These are phyloP conservation scores for Daldinia eschscholtzii DNA, from an alignment of 2,329 filamentous ascomycete genomes.

Conservation along the genomic window DNA sequence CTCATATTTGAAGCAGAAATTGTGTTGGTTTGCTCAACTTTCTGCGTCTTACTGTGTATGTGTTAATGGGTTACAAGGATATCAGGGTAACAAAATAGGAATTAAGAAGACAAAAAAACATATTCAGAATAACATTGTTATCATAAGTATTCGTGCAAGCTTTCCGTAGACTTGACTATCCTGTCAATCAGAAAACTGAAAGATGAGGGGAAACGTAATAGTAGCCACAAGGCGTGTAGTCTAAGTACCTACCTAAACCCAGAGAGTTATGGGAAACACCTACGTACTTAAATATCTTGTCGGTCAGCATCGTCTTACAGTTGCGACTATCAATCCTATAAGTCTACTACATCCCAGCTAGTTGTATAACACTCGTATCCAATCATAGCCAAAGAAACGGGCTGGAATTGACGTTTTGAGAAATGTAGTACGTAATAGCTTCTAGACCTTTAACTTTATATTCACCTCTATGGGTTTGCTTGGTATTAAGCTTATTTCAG, in stretches of 20 bases:
- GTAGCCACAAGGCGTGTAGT: background rate
- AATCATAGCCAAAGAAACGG: slow-evolving; percentile 19
- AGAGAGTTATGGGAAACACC: no score
- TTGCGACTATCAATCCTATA: background rate
- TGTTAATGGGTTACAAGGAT: background rate
- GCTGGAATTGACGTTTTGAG: slow-evolving; percentile 20
- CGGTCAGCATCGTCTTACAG: no score
- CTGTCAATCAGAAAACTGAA: background rate
- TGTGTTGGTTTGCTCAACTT: background rate
- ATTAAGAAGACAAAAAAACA: background rate
- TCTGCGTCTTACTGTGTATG: background rate
- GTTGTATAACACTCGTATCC: slow-evolving; percentile 9
- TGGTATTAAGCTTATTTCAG: slow-evolving; percentile 1
- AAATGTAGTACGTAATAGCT: slow-evolving; percentile 16
- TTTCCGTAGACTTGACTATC: background rate
- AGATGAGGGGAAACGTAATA: background rate
- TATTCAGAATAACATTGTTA: background rate
- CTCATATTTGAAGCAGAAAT: background rate
- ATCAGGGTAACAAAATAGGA: background rate
- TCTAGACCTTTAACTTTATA: background rate
- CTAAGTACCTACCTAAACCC: background rate
- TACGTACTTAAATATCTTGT: no score
- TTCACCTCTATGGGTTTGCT: background rate
- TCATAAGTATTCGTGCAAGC: background rate
- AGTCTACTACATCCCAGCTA: slow-evolving; percentile 8